Base-by-base conservation (phyloP, 2,329 filamentous ascomycete species). In the Proliferodiscus dingleyae region DNA sequence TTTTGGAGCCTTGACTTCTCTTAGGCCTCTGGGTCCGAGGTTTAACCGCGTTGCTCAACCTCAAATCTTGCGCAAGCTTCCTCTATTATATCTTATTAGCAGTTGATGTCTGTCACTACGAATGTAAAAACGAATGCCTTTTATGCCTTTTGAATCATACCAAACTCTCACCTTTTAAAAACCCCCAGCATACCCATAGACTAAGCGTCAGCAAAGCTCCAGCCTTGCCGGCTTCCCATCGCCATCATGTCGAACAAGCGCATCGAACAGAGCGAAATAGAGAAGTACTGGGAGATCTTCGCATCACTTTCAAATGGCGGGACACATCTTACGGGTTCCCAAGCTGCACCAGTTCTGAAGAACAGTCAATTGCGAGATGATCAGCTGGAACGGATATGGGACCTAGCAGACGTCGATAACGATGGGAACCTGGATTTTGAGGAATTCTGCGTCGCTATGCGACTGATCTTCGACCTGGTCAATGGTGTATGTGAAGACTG, bases 371-470 rank as follows among this genome's bases (percentile, higher is more conserved):
- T 88, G 51, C 74, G 78, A 52, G 83, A 87, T 65, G 80, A 84
- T 62, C 91, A 98, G 71, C 83, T 98, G n/a, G 93, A 97, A 71
- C 80, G 83, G 59, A 88, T 98, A 52, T 98, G 93, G 93, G 93
- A 98, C 63, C 77, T 98, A 52, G 89, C 93, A 47, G 93, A 98
- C 66, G 89, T 98, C 51, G 93, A 98, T 69, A 90, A 90, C 59
- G 93, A 98, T 71, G 93, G 93, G 53, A 94, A 94, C 68, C 75
- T 98, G 44, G 93, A 98, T 70, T 98, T 98, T 72, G 93, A 98
- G 71, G 93, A 98, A 74, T 98, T 98, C 67, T 98, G 93, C 68
- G 93, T 98, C 47, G 93, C 90, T 30, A 98, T 98, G 93, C 81
- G 93, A 62, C 73, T 98, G 62, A 96, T 97, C 61, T 98, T 97